Evolutionary conservation across 441 rosid genomes (phyloP).

Genomic region (Arabidopsis lyrata): DNA sequence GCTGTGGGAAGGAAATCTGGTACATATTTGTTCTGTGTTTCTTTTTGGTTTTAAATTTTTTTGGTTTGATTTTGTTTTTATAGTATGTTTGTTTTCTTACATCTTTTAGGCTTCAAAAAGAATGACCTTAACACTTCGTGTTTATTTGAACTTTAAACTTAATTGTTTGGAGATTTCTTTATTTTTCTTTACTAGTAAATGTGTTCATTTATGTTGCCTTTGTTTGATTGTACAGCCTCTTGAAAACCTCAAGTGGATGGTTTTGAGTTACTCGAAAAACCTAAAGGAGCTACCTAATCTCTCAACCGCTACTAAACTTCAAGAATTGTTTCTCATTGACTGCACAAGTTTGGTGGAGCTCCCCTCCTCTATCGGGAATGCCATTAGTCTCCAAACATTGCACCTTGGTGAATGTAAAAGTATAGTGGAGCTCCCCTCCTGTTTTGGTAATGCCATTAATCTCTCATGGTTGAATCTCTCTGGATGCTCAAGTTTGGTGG

Average conservation of each 20-base stretch:
- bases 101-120: too few species aligned
- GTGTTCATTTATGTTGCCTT: too few species aligned
- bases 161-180: too few species aligned
- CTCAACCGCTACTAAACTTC: neutral
- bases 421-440: neutral
- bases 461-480: neutral
- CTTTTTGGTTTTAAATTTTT: too few species aligned
- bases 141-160: too few species aligned
- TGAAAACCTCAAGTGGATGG: neutral
- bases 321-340: neutral
- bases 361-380: neutral
- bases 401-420: neutral
- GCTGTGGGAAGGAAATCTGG: neutral
- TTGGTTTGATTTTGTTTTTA: too few species aligned
- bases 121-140: too few species aligned
- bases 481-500: neutral
- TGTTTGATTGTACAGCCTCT: neutral
- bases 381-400: neutral
- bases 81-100: too few species aligned
- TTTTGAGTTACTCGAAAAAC: neutral
- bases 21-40: neutral
- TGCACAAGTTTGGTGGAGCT: neutral
- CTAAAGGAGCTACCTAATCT: neutral
- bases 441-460: neutral
- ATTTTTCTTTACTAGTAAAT: too few species aligned